Evolutionary conservation across 768 basidiomycete species (phyloP).

Genomic region (Lanmaoa pseudosensibilis): DNA sequence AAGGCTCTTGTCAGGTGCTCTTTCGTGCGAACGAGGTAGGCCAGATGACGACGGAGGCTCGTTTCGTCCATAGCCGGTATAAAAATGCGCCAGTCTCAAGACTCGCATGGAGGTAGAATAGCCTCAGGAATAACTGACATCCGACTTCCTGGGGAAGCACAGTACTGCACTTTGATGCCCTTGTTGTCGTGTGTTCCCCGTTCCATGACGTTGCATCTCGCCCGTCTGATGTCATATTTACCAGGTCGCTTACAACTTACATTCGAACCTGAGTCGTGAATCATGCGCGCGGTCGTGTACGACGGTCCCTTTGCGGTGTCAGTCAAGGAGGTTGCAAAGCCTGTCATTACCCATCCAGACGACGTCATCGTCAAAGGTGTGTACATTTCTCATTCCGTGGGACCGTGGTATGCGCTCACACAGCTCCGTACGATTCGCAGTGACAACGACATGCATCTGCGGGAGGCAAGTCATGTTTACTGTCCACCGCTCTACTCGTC

Average conservation of each 20-base stretch:
- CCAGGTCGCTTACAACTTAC: background rate
- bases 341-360: slow-evolving; percentile 5
- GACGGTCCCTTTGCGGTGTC: slow-evolving; percentile 2
- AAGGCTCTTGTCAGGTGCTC: background rate
- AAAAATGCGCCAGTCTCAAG: background rate
- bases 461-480: background rate
- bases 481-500: background rate
- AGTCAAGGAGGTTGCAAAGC: slow-evolving; percentile 3
- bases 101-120: background rate
- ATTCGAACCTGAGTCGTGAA: background rate
- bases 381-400: no score
- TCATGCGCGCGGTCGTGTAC: slow-evolving; percentile 3
- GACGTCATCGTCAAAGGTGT: slow-evolving; percentile 5
- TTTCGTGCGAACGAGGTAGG: background rate
- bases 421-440: background rate
- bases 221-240: background rate
- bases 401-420: background rate
- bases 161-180: background rate
- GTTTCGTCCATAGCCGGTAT: background rate
- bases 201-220: background rate
- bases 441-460: slow-evolving; percentile 9
- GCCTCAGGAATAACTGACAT: background rate
- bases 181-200: background rate
- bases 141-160: background rate
- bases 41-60: background rate